Conservation (phyloP, 73 alveolate genomes). For the Durusdinium trenchii region DNA sequence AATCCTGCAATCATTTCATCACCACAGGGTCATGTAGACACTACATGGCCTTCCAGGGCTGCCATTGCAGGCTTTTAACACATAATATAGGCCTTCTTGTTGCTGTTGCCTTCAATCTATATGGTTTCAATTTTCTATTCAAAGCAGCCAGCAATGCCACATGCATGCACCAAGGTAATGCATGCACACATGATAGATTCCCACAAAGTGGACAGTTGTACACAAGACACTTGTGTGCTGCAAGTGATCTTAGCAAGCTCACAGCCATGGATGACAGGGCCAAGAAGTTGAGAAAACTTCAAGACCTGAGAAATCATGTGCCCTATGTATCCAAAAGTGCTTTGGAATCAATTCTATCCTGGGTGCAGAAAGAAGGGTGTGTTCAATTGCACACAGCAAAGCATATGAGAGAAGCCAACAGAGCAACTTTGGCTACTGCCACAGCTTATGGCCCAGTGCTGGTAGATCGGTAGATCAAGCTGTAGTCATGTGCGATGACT, state of each 20-base stretch:
- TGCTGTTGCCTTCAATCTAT: no score
- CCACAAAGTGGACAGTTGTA: no score
- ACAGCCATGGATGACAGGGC: not conserved
- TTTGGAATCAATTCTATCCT: not conserved
- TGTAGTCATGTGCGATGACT: not conserved
- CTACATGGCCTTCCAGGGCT: no score
- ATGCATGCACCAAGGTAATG: no score
- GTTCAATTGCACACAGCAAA: not conserved
- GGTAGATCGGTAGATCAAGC: not conserved
- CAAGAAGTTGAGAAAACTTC: not conserved
- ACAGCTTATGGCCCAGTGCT: slow-evolving; percentile 10
- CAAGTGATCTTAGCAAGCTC: not conserved
- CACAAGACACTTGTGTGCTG: no score
- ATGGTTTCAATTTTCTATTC: no score
- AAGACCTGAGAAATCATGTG: not conserved
- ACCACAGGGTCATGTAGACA: no score
- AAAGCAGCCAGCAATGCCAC: no score
- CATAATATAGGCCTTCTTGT: no score
- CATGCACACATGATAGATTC: not conserved
- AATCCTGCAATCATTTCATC: no score
- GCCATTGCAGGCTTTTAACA: no score
- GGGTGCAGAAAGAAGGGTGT: not conserved
- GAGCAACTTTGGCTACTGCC: not conserved
- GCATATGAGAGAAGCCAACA: not conserved
- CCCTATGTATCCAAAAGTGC: slow-evolving; percentile 9